Base-by-base conservation (phyloP, 768 basidiomycete genomes). In the Panaeolus papilionaceus region DNA sequence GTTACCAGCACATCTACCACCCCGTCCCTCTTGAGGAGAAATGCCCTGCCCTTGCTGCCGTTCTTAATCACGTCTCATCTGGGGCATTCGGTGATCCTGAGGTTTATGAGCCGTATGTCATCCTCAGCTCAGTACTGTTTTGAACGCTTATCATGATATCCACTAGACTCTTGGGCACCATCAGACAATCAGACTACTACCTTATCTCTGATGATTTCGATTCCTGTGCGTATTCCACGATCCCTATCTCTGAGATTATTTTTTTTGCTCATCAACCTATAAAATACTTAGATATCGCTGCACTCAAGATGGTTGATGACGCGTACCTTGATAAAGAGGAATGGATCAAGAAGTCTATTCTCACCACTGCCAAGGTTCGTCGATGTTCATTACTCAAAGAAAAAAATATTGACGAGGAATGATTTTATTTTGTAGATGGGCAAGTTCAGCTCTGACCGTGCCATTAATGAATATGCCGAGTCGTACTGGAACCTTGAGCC, bases 381-480 rank as follows among this genome's bases (percentile, higher is more conserved):
- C 12, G 64, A 65, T 12, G 9, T 51, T 61, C 1, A 14, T 58
- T 58, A 37, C 7, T 12, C 1, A 16, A 33, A 23, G 38, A 12
- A 18, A 62, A 18, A 4, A 33, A 37, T 54, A 44, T 6, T 44
- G 42, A 44, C 42, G 16, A 16, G 16, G 8, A 65, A 12, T 49
- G 18, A 10, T n/a, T 64, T 61, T 12, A 39, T 39, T 64, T 71
- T 44, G 14, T 67, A 91, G 88, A 98, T 98, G 96, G 96, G 95
- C 78, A 96, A 96, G 75, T 98, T 98, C 84, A 95, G 94, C 77
- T 94, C 93, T 39, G 97, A 99, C 76, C 86, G 96, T 64, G 93
- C 95, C 3, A 96, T 98, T 74, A 88, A 89, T 71, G 92, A 95
- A 76, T 97, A 97, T 73, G 95, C 95, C 1, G 95, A 97, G 79